phyloP scores from a whole-genome alignment of 202 grass and related monocot genomes.

The Schoenoplectus triqueter region DNA sequence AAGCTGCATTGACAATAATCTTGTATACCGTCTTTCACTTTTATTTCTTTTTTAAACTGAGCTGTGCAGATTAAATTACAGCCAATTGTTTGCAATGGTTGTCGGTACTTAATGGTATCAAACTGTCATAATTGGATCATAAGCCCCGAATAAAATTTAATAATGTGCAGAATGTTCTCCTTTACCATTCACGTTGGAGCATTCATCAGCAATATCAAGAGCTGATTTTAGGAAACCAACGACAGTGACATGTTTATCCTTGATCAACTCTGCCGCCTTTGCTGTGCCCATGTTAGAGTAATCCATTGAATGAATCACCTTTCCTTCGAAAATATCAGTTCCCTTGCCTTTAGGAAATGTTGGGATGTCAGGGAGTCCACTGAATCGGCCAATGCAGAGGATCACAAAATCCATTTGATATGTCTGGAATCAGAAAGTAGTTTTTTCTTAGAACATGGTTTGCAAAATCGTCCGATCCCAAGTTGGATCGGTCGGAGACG shows the following conservation, averaged over 20 bases:
- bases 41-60: not conserved
- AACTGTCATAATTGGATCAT: not conserved
- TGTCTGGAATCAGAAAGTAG: conserved; percentile 31
- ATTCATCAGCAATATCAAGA: conserved; percentile 62
- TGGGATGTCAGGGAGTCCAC: conserved; percentile 66
- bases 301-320: conserved; percentile 68
- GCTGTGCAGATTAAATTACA: not conserved
- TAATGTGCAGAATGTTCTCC: not conserved
- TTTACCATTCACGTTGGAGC: conserved; percentile 66
- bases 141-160: not conserved
- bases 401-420: conserved; percentile 70
- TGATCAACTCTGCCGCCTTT: conserved; percentile 50
- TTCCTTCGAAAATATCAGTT: conserved; percentile 53
- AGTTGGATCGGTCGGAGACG: no score
- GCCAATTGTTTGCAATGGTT: not conserved
- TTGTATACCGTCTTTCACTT: not conserved
- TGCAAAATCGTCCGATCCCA: no score
- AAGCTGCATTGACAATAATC: not conserved
- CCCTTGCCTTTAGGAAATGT: conserved; percentile 47
- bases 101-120: not conserved
- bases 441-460: not conserved
- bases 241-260: conserved; percentile 60
- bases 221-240: conserved; percentile 65
- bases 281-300: conserved; percentile 56
- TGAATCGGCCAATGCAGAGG: conserved; percentile 76